Evolutionary conservation across 2,329 filamentous ascomycete genomes (phyloP), one percentile per base, ranked within the genome.

Genomic region (Arthroderma uncinatum): DNA sequence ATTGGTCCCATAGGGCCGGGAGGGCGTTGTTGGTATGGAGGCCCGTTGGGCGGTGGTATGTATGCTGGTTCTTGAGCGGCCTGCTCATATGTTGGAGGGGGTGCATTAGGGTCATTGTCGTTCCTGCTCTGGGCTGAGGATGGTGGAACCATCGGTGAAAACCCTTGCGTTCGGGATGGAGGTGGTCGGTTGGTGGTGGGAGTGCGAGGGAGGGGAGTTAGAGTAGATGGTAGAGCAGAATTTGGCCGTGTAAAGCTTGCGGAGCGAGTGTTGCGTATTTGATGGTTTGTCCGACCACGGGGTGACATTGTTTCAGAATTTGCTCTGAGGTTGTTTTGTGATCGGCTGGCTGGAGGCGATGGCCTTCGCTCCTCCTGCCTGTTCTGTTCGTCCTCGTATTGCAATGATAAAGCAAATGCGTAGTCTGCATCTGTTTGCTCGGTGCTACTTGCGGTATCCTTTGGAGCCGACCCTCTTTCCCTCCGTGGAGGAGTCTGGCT

Each of bases 351-450:
- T 52, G 47, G 56, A 54, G 53, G 50, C 28, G 47, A 21, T 37
- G 37, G 14, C 4, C 47, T 44, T 19, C 39, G 42, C 14, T 56
- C 53, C n/a, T 52, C 19, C 34, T 40, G 62, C 61, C 90, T 82
- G 12, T 83, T 80, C 65, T 89, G 84, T 62, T 96, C 89, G 66
- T 97, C 93, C 68, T 97, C 92, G 0, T 96, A 79, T 67, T 97
- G 93, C 5, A 98, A 77, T 0, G 92, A 91, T 2, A 97, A 78
- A 0, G 93, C 93, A 30, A 96, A 84, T 53, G 93, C 93, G 33
- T 96, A 84, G 59, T 91, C 83, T 65, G 74, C 74, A 62, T 76
- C 74, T 36, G 70, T 71, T 61, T 96, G 91, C 72, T 96, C 83
- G 75, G 94, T 80, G 14, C 64, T 61, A 47, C 42, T 33, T 30